Evolutionary conservation across 2,329 filamentous ascomycete species (phyloP).

Genomic region (Xylaria arbuscula): DNA sequence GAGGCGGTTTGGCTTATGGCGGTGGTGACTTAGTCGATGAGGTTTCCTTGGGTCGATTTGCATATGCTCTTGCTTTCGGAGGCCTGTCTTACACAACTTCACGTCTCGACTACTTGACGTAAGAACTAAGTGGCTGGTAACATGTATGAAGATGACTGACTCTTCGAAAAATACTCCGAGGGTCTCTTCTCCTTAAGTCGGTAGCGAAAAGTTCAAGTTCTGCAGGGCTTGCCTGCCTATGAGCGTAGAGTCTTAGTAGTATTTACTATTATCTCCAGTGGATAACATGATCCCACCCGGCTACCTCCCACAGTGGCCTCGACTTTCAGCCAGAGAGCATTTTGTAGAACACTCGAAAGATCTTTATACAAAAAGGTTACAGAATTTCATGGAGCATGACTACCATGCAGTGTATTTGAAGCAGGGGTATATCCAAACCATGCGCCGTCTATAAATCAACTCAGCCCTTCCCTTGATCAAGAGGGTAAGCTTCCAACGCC

Average conservation of each 20-base stretch:
- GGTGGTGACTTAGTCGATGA: not conserved
- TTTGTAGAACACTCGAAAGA: slow-evolving; percentile 12
- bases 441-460: slow-evolving; percentile 31
- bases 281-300: too few relatives aligned
- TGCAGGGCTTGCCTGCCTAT: too few relatives aligned
- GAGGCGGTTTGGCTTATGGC: not conserved
- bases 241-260: too few relatives aligned
- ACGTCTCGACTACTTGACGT: too few relatives aligned
- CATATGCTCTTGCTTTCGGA: too few relatives aligned
- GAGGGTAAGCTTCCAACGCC: slow-evolving; percentile 28
- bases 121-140: too few relatives aligned
- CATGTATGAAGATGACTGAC: too few relatives aligned
- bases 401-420: slow-evolving; percentile 27
- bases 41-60: not conserved
- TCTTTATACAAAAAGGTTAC: not conserved
- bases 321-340: not conserved
- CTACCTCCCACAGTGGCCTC: slow-evolving; percentile 26
- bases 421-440: slow-evolving; percentile 39
- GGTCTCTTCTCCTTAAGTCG: too few relatives aligned
- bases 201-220: too few relatives aligned
- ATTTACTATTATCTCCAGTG: too few relatives aligned
- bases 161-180: too few relatives aligned
- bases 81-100: too few relatives aligned
- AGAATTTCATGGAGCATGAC: slow-evolving; percentile 11
- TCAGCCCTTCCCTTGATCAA: slow-evolving; percentile 6